Evolutionary conservation across 345 rosid species (phyloP).

Genomic region (Hibiscus trionum): DNA sequence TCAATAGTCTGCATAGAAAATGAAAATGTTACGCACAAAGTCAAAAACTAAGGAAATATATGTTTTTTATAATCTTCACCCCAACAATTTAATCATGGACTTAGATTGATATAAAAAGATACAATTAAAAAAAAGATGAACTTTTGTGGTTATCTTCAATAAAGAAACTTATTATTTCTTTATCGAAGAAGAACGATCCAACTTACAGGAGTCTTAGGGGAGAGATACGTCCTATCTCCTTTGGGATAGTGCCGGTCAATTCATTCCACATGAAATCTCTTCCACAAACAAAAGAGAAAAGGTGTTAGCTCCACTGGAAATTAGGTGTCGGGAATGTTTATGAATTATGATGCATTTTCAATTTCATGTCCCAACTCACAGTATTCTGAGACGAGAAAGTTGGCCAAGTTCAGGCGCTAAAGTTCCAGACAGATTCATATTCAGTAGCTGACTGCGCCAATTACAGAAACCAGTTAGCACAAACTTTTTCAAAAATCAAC

Average conservation of each 20-base stretch:
- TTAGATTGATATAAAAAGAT: not conserved
- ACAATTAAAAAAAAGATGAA: not conserved
- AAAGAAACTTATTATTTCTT: not conserved
- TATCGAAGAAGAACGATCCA: constrained; percentile 5
- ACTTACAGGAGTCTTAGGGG: constrained; percentile 78
- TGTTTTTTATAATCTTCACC: not conserved
- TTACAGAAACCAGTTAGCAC: not conserved
- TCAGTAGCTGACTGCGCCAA: constrained; percentile 56
- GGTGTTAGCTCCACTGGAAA: not conserved
- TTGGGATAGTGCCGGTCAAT: constrained; percentile 70
- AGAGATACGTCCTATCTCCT: constrained; percentile 74
- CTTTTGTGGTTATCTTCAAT: too few species aligned
- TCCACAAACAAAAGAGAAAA: constrained; percentile 8
- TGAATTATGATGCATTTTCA: not conserved
- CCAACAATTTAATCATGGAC: not conserved
- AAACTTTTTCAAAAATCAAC: not conserved
- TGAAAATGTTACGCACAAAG: constrained; percentile 14
- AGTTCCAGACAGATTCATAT: constrained; percentile 76
- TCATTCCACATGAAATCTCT: constrained; percentile 97
- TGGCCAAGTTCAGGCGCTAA: constrained; percentile 68
- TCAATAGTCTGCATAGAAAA: constrained; percentile 60
- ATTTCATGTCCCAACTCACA: constrained; percentile 42
- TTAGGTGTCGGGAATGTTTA: not conserved
- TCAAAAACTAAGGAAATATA: not conserved
- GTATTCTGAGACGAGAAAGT: constrained; percentile 46